Percentiles rank a stretch among this genome's conserved stretches.
Evolutionary conservation across 176 grass and related monocot genomes (phyloP).

Genomic region (Sorghum bicolor): DNA sequence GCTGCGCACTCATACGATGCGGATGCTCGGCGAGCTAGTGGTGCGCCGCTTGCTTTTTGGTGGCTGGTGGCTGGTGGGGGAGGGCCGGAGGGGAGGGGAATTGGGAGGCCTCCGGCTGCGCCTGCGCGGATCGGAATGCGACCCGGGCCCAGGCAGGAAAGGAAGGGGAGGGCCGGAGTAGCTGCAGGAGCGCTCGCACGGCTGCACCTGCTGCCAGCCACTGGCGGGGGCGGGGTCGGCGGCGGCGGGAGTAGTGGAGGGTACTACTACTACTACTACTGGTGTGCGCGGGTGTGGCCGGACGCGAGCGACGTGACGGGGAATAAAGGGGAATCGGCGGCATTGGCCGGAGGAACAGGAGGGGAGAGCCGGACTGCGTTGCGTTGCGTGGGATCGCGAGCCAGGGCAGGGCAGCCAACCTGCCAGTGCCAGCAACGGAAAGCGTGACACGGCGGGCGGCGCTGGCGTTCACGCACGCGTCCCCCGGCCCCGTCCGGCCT

Average conservation of each 20-base stretch:
- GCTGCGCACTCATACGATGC: not conserved
- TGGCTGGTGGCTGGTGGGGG: slow-evolving; percentile 4
- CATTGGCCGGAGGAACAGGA: not conserved
- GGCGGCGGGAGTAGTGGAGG: not conserved
- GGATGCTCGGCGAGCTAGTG: not conserved
- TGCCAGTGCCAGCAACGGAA: not conserved
- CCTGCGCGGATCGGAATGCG: not conserved
- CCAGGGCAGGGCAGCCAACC: too few relatives aligned
- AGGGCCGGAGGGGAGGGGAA: slow-evolving; percentile 5
- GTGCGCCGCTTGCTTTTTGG: not conserved
- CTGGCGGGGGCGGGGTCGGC: not conserved
- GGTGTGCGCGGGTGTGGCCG: not conserved
- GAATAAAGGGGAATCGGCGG: not conserved
- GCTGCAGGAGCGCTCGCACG: not conserved
- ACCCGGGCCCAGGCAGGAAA: not conserved
- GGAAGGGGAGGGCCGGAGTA: not conserved
- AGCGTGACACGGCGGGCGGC: not conserved
- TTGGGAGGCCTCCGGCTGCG: not conserved
- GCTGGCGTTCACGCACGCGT: not conserved
- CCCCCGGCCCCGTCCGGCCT: not conserved
- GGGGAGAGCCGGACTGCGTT: not conserved
- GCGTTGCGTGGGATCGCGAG: not conserved
- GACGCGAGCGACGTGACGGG: slow-evolving; percentile 21
- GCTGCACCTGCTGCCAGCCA: not conserved
- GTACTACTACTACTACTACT: too few relatives aligned